Percentiles rank a stretch among this genome's conserved stretches.
Conservation (phyloP, 768 basidiomycete genomes). For the Nevesoporus exiguus region DNA sequence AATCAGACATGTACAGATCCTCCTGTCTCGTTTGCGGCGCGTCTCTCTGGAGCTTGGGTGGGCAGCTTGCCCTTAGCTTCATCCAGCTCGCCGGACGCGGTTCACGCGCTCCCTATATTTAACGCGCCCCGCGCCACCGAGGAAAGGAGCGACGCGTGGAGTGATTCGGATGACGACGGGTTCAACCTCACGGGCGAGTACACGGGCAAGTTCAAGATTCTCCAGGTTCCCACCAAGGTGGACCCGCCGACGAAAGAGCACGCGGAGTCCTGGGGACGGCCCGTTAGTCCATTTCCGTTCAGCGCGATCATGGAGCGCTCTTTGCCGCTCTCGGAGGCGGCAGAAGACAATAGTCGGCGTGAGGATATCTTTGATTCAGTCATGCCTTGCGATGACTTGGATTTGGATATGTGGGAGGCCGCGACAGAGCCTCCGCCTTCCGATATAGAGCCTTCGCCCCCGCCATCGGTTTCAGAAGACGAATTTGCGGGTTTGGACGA, state of each 20-base stretch:
- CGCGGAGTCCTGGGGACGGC: conserved; percentile 63
- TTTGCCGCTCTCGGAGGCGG: conserved; percentile 11
- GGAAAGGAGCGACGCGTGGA: conserved; percentile 17
- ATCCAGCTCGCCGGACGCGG: conserved; percentile 1
- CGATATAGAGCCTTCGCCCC: conserved; percentile 9
- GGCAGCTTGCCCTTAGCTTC: neutral
- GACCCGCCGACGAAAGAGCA: conserved; percentile 57
- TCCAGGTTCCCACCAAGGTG: conserved; percentile 57
- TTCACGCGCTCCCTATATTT: conserved; percentile 20
- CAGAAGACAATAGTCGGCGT: conserved; percentile 4
- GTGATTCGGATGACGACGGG: conserved; percentile 31
- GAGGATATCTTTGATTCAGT: neutral
- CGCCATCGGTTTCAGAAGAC: conserved; percentile 11
- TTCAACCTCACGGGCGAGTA: conserved; percentile 52
- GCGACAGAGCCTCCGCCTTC: conserved; percentile 23
- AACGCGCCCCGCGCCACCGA: neutral
- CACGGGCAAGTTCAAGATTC: conserved; percentile 59
- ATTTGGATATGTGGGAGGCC: conserved; percentile 14
- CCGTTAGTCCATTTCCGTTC: conserved; percentile 64
- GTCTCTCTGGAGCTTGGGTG: conserved; percentile 14
- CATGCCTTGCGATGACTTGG: conserved; percentile 4
- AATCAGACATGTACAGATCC: neutral
- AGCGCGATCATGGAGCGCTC: conserved; percentile 32
- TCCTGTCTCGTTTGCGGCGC: conserved; percentile 16
- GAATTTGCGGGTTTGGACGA: conserved; percentile 19